Conservation (phyloP, 768 basidiomycete genomes). For the Nevesoporus exiguus region DNA sequence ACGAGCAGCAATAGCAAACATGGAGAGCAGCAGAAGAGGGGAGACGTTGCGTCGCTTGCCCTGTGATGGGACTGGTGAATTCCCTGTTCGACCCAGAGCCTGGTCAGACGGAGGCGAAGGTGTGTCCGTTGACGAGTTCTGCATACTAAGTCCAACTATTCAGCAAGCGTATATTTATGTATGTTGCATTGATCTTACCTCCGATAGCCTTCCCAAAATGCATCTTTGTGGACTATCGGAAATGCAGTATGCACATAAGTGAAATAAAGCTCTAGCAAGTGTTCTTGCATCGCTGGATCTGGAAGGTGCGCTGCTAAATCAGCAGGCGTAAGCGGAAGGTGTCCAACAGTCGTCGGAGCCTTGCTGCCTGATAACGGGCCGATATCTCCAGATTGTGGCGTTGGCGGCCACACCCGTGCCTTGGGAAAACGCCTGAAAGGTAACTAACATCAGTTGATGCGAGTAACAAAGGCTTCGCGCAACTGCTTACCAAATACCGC, state of each 20-base stretch:
- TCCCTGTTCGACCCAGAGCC: slow-evolving; percentile 14
- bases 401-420: slow-evolving; percentile 80
- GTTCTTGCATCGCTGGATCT: slow-evolving; percentile 54
- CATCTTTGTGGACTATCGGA: slow-evolving; percentile 70
- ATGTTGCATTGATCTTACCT: slow-evolving; percentile 29
- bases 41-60: slow-evolving; percentile 49
- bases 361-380: slow-evolving; percentile 5
- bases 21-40: slow-evolving; percentile 69
- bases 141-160: slow-evolving; percentile 18
- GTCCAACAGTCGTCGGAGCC: slow-evolving; percentile 4
- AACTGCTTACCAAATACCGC: slow-evolving; percentile 66
- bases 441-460: slow-evolving; percentile 13
- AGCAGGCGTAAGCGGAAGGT: slow-evolving; percentile 22
- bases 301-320: slow-evolving; percentile 52
- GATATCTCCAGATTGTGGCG: slow-evolving; percentile 8
- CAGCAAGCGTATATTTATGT: neutral
- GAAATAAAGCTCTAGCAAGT: slow-evolving; percentile 75
- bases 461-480: slow-evolving; percentile 6
- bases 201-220: slow-evolving; percentile 59
- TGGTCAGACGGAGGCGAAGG: slow-evolving; percentile 30
- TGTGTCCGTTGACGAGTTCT: slow-evolving; percentile 27
- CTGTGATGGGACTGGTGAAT: slow-evolving; percentile 36
- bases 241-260: slow-evolving; percentile 75
- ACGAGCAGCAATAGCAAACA: slow-evolving; percentile 81
- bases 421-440: slow-evolving; percentile 71